Evolutionary conservation across 2,329 filamentous ascomycete species (phyloP), one percentile per base, ranked within the genome.

Genomic region (Pseudopithomyces maydicus): DNA sequence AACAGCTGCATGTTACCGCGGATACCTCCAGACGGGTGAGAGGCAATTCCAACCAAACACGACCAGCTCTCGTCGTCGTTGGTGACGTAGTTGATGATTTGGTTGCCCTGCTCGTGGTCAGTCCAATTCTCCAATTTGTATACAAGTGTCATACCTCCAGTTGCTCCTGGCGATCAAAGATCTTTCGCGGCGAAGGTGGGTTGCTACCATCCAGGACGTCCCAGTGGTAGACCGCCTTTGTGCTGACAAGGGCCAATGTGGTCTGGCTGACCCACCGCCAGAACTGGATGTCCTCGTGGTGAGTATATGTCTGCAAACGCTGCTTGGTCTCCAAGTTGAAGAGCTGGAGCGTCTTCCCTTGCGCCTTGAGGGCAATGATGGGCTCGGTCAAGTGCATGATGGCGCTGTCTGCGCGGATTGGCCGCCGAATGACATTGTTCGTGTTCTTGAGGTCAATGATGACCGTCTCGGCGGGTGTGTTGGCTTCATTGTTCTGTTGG

Each of bases 61-160:
- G 96, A 96, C 95, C 95, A 99, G 80, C 97, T 97, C 76, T 92
- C 92, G 65, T 99, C 94, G 64, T 89, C 87, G 78, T 94, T 97
- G 68, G 96, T 91, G 67, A 94, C 92, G 81, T 99, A 99, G 82
- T 98, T 99, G 86, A 99, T 99, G 78, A 99, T 99, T 86, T 99
- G 95, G 79, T 92, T 96, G 65, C 90, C 90, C 91, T 96, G 70
- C 38, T 36, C 20, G 10, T 50, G 52, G 57, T 65, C 53, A 63
- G 62, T 44, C 23, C 5, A 22, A 46, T 41, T 41, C 17, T 17
- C 32, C 17, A 1, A 20, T 46, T 22, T 20, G 44, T 23, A 26
- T 49, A 48, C 42, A 15, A 12, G 42, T 20, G 22, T 82, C 90
- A 67, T 84, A 95, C 92, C 69, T 85, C 86, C 55, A 99, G 86